Base-by-base conservation (phyloP, 2,329 filamentous ascomycete species). In the Claviceps sp. region DNA sequence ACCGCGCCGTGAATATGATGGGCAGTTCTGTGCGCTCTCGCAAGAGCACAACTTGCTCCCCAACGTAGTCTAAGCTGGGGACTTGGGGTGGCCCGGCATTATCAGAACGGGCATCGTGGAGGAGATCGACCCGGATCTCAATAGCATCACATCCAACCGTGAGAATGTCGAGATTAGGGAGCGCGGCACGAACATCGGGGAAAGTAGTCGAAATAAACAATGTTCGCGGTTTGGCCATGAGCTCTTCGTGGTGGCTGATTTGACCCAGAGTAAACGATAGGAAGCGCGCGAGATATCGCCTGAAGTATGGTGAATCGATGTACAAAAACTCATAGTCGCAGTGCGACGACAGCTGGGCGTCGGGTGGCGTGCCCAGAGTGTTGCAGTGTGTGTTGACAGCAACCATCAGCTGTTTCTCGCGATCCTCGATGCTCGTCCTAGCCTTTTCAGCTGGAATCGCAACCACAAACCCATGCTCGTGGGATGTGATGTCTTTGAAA, bases 281-380 rank as follows among this genome's bases (percentile, higher is more conserved):
- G 62, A 90, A 93, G 40, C 88, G 79, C 9, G 86, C 81, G 46
- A 93, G 71, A 62, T 93, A 86, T 52, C 86, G 77, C 30, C 87
- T 80, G 55, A 84, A 82, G 64, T 86, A 87, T 1, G 84, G 78
- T 8, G 76, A 74, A 56, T 82, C 78, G 3, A 85, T 86, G 69
- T 93, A 94, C 20, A 94, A 74, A 59, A 91, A 93, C 65, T 94
- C 88, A 68, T 91, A 93, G 68, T 93, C 86, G 69, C 85, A 90
- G 53, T 77, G 67, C 26, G 78, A 72, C 16, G 83, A 88, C 24
- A 89, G 74, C 46, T 73, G 65, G 41, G 77, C 65, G 58, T 87
- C 81, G n/a, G 83, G 81, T 18, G 81, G 80, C 71, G 84, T 85
- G 34, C 81, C 81, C 52, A 81, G 73, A 59, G 83, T 81, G 56